Evolutionary conservation across 352 stramenopile genomes (phyloP).

Genomic region (Globisporangium solare): DNA sequence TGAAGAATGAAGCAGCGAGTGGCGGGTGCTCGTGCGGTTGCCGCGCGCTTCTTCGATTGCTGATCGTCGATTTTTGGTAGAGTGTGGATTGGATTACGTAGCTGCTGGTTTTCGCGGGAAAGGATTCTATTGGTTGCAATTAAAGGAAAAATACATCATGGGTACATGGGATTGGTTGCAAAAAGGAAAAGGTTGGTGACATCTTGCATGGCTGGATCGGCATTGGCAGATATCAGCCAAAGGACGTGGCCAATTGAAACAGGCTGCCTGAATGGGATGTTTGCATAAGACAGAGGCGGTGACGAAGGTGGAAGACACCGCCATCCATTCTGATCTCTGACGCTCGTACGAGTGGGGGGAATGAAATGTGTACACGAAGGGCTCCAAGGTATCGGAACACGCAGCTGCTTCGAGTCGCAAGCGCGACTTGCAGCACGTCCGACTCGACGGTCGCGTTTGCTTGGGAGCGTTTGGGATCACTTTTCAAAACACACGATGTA

Average conservation of each 20-base stretch:
- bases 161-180: background rate
- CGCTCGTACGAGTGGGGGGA: background rate
- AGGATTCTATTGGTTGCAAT: background rate
- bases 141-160: background rate
- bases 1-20: conserved; percentile 3
- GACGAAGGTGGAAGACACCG: background rate
- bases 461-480: too few relatives aligned
- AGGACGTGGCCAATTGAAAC: background rate
- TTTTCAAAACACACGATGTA: background rate
- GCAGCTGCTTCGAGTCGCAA: too few relatives aligned
- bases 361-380: background rate
- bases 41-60: background rate
- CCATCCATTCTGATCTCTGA: background rate
- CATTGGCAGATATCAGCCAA: background rate
- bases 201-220: background rate
- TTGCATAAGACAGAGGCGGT: background rate
- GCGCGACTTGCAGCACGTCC: too few relatives aligned
- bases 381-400: too few relatives aligned
- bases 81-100: conserved; percentile 3
- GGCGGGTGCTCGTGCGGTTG: background rate
- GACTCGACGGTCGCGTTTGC: too few relatives aligned
- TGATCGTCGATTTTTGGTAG: background rate
- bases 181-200: background rate
- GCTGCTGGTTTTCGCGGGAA: conserved; percentile 1
- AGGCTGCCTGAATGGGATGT: background rate